phyloP scores from a whole-genome alignment of 192 early-diverging fungal species.

The Allomyces macrogynus region DNA sequence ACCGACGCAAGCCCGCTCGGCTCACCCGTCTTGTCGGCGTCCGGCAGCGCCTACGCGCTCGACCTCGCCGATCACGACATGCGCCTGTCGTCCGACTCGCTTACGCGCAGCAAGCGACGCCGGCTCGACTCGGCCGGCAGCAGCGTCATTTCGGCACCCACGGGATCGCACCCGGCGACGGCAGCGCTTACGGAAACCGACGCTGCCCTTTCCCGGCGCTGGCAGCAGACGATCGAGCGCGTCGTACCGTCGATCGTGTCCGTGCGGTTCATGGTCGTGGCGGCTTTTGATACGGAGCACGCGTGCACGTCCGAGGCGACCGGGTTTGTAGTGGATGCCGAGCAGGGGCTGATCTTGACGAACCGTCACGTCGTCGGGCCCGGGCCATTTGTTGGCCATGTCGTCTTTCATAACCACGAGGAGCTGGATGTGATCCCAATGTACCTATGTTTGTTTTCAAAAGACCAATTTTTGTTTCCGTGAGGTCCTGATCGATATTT shows the following conservation, averaged over 20 bases:
- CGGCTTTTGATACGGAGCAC: slow-evolving; percentile 54
- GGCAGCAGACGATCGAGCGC: slow-evolving; percentile 47
- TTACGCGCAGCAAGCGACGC: no score
- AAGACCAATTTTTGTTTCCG: no score
- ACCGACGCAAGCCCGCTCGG: no score
- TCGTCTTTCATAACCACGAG: slow-evolving; percentile 59
- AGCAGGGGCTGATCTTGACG: slow-evolving; percentile 44
- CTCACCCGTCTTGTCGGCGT: no score
- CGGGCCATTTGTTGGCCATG: slow-evolving; percentile 65
- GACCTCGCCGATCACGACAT: no score
- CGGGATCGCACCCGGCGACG: no score
- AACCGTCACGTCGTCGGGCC: slow-evolving; percentile 54
- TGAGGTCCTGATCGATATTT: no score
- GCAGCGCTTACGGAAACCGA: neutral
- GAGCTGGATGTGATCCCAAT: slow-evolving; percentile 51
- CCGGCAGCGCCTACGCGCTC: no score
- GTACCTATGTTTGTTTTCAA: slow-evolving; percentile 19
- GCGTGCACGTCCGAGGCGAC: slow-evolving; percentile 52
- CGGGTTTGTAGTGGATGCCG: slow-evolving; percentile 62
- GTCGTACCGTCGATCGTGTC: slow-evolving; percentile 52
- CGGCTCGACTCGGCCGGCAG: no score
- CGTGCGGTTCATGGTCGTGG: slow-evolving; percentile 50
- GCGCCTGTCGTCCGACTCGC: no score
- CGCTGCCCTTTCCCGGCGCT: slow-evolving; percentile 18
- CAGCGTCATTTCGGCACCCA: no score